phyloP scores from a whole-genome alignment of 306 rosid genomes.

The Rosa chinensis region DNA sequence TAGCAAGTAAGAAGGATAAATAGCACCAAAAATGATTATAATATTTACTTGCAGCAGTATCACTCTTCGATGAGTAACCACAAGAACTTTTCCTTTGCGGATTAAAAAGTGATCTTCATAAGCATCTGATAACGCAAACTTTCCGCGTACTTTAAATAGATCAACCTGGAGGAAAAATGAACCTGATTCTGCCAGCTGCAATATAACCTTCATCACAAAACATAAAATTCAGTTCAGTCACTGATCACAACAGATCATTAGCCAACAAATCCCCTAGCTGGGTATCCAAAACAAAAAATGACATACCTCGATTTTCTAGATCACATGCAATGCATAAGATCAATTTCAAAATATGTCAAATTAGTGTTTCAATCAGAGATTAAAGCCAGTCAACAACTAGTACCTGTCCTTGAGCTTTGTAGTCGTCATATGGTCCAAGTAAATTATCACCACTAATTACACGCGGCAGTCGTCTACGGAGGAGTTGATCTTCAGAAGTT shows the following conservation, averaged over 20 bases:
- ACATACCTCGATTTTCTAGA: background rate
- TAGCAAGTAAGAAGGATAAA: background rate
- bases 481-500: constrained; percentile 97
- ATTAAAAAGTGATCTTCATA: constrained; percentile 95
- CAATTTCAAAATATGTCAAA: background rate
- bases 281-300: background rate
- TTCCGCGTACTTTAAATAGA: constrained; percentile 96
- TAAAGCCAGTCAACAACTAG: constrained; percentile 19
- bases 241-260: constrained; percentile 11
- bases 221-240: constrained; percentile 13
- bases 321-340: background rate
- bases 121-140: constrained; percentile 95
- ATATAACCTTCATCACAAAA: constrained; percentile 68
- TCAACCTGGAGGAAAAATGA: constrained; percentile 97
- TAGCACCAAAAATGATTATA: constrained; percentile 11
- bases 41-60: constrained; percentile 81
- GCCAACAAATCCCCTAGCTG: constrained; percentile 9
- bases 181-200: constrained; percentile 97
- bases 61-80: constrained; percentile 85
- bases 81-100: constrained; percentile 75
- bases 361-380: background rate
- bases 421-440: constrained; percentile 73
- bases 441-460: constrained; percentile 93
- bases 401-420: constrained; percentile 99
- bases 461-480: constrained; percentile 89